phyloP scores from a whole-genome alignment of 306 rosid species.

The Pyrus bretschneideri region DNA sequence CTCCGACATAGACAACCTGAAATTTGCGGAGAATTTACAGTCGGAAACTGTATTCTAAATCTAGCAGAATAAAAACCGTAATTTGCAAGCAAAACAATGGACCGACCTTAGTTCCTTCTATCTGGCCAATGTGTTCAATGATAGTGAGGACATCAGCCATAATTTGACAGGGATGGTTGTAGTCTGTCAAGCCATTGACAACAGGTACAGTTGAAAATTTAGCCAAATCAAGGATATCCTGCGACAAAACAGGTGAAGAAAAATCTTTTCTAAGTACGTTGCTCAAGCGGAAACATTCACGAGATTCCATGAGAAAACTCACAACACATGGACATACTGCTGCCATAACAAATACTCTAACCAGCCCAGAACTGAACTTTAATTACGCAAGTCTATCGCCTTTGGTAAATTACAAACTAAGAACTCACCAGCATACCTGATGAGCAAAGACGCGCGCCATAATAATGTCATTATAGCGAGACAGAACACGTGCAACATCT shows the following conservation, averaged over 20 bases:
- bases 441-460: conserved; percentile 98
- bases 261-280: neutral
- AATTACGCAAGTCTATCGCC: neutral
- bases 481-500: conserved; percentile 86
- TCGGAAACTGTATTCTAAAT: neutral
- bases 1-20: conserved; percentile 96
- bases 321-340: neutral
- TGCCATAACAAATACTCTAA: neutral
- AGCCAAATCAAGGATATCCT: conserved; percentile 94
- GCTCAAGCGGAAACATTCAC: neutral
- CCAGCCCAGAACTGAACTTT: neutral
- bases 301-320: neutral
- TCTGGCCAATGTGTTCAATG: conserved; percentile 70
- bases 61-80: conserved; percentile 15
- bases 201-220: conserved; percentile 77
- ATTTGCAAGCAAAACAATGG: conserved; percentile 8
- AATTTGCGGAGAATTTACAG: neutral
- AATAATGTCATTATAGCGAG: conserved; percentile 71
- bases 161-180: conserved; percentile 94
- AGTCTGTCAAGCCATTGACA: conserved; percentile 92
- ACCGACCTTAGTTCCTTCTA: conserved; percentile 90
- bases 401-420: neutral
- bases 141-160: conserved; percentile 99
- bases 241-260: conserved; percentile 14
- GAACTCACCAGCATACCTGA: conserved; percentile 77